A percentile compares a stretch with the other conserved stretches of the same genome.
These are phyloP conservation scores for Aspergillus fumigatus DNA, from an alignment of 2,329 filamentous ascomycete species.

Conservation along the genomic window DNA sequence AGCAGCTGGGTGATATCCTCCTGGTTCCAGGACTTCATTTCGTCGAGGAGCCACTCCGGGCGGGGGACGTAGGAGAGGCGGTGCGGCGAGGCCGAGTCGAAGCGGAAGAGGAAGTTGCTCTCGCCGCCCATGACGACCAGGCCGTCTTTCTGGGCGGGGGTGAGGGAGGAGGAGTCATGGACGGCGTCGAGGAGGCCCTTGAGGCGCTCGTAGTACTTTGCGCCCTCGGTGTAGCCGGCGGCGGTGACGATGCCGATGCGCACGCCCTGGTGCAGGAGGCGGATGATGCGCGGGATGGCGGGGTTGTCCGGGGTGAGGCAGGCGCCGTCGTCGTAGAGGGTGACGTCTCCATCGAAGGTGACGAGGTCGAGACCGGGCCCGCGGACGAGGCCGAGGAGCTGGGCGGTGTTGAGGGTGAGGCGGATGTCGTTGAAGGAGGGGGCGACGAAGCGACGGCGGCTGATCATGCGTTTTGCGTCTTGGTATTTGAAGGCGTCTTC, in stretches of 20 bases:
- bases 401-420: conserved; percentile 88
- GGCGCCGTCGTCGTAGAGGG: conserved; percentile 86
- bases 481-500: conserved; percentile 90
- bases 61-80: conserved; percentile 62
- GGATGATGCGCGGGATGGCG: conserved; percentile 64
- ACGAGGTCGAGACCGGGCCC: conserved; percentile 71
- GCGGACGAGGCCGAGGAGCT: conserved; percentile 83
- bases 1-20: conserved; percentile 74
- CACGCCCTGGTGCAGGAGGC: conserved; percentile 71
- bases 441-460: conserved; percentile 83
- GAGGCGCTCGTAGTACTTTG: conserved; percentile 80
- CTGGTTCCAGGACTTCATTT: conserved; percentile 50
- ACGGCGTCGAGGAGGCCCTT: conserved; percentile 83
- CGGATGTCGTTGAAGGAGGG: conserved; percentile 97
- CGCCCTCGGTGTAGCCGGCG: conserved; percentile 85
- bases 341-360: conserved; percentile 97
- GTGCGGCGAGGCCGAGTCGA: conserved; percentile 59
- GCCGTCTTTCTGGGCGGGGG: conserved; percentile 65
- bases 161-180: conserved; percentile 56
- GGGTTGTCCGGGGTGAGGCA: conserved; percentile 71
- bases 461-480: conserved; percentile 80
- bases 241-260: conserved; percentile 95
- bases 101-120: conserved; percentile 90
- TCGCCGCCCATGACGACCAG: conserved; percentile 93
- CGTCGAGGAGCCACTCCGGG: conserved; percentile 56